phyloP scores from a whole-genome alignment of 495 filamentous ascomycete genomes.

The Neurospora sp. region DNA sequence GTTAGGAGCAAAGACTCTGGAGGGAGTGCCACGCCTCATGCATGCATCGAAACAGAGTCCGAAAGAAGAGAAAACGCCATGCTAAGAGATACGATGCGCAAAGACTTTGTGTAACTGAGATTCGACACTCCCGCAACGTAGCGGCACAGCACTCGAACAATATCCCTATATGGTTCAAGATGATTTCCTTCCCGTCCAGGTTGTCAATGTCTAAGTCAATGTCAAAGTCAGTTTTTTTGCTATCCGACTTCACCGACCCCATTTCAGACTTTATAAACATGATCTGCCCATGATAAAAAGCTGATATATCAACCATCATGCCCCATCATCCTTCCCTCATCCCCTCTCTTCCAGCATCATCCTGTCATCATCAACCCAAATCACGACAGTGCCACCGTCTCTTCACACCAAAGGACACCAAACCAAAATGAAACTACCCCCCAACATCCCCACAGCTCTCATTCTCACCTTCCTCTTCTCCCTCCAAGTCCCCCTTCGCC shows the following conservation, averaged over 20 bases:
- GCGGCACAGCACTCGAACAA: not conserved
- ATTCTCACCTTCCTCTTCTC: not conserved
- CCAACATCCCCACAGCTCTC: not conserved
- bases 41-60: no score
- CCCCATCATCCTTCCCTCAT: not conserved
- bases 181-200: not conserved
- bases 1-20: no score
- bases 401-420: not conserved
- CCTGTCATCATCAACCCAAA: not conserved
- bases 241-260: not conserved
- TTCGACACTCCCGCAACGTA: not conserved
- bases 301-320: not conserved
- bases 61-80: not conserved
- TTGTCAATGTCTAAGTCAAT: not conserved
- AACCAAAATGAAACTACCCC: not conserved
- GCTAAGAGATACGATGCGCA: not conserved
- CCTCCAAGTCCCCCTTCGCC: not conserved
- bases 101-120: not conserved
- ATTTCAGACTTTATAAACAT: not conserved
- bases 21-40: no score
- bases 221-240: not conserved
- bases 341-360: not conserved
- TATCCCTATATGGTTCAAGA: not conserved
- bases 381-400: not conserved
- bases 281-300: not conserved